Percentiles rank a stretch among this genome's conserved stretches.
Evolutionary conservation across 208 protist genomes (phyloP).

Genomic region (Tetramitus jugosus): DNA sequence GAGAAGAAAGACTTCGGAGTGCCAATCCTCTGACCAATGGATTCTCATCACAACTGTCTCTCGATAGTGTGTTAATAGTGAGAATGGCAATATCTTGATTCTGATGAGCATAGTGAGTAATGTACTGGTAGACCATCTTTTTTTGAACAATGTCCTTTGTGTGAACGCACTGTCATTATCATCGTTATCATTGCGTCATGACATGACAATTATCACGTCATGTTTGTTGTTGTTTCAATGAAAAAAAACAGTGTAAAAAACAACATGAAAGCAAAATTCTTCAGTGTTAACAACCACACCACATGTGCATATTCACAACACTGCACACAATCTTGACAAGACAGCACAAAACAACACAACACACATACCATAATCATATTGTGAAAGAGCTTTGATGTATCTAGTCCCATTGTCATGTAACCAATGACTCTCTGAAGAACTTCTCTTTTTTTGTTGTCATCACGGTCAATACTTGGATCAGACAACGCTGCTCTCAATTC

Average conservation of each 20-base stretch:
- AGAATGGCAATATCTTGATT: slow-evolving; percentile 82
- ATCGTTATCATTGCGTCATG: slow-evolving; percentile 32
- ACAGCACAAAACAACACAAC: too few species aligned
- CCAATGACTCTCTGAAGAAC: slow-evolving; percentile 76
- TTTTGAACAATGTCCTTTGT: slow-evolving; percentile 89
- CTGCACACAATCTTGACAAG: too few species aligned
- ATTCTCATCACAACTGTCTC: slow-evolving; percentile 75
- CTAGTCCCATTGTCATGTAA: slow-evolving; percentile 91
- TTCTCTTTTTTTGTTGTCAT: slow-evolving; percentile 50
- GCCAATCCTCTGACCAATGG: slow-evolving; percentile 89
- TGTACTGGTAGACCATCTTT: slow-evolving; percentile 93
- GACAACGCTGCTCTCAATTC: slow-evolving; percentile 40
- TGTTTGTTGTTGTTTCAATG: too few species aligned
- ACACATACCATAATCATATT: slow-evolving; percentile 77
- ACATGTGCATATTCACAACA: too few species aligned
- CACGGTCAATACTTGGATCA: slow-evolving; percentile 37
- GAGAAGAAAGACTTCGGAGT: slow-evolving; percentile 74
- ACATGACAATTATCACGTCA: too few species aligned
- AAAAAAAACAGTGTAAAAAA: too few species aligned
- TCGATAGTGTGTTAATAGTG: slow-evolving; percentile 86
- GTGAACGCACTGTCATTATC: slow-evolving; percentile 33
- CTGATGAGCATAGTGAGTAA: slow-evolving; percentile 73
- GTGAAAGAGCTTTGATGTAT: slow-evolving; percentile 77
- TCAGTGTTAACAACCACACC: too few species aligned
- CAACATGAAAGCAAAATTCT: too few species aligned